Percentiles rank a stretch among this genome's conserved stretches.
Conservation (phyloP, 2,329 filamentous ascomycete species). For the Xylaria hypoxylon region DNA sequence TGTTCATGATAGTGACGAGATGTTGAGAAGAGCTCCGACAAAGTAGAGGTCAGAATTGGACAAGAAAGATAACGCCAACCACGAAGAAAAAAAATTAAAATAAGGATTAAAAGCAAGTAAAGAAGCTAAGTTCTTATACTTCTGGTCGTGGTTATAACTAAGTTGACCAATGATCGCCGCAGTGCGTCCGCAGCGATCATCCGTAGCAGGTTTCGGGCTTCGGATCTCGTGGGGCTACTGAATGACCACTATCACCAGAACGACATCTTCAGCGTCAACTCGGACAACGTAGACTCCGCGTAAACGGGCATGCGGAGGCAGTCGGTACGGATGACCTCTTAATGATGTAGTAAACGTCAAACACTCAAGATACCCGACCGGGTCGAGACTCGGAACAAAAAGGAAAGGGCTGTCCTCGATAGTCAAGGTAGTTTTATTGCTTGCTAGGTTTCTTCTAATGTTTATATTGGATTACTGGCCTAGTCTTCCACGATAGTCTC, state of each 20-base stretch:
- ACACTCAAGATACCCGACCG: neutral
- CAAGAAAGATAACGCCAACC: too few species aligned
- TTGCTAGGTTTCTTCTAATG: neutral
- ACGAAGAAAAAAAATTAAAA: too few species aligned
- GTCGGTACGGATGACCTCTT: neutral
- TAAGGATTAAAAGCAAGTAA: too few species aligned
- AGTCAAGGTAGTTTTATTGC: neutral
- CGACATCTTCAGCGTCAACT: neutral
- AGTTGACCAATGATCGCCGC: neutral
- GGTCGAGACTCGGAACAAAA: neutral
- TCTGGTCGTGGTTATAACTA: neutral
- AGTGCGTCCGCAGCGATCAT: neutral
- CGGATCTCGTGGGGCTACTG: conserved; percentile 4
- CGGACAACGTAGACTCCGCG: neutral
- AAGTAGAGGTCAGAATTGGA: too few species aligned
- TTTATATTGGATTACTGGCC: neutral
- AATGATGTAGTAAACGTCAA: neutral
- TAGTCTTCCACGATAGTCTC: neutral
- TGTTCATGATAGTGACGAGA: too few species aligned
- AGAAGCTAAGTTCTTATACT: neutral
- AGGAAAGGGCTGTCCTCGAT: neutral
- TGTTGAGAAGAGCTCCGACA: too few species aligned
- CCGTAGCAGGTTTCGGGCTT: neutral
- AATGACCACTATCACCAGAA: too few species aligned
- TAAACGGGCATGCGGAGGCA: neutral